Conservation (phyloP, 2,329 filamentous ascomycete species). For the Xylaria sp. region DNA sequence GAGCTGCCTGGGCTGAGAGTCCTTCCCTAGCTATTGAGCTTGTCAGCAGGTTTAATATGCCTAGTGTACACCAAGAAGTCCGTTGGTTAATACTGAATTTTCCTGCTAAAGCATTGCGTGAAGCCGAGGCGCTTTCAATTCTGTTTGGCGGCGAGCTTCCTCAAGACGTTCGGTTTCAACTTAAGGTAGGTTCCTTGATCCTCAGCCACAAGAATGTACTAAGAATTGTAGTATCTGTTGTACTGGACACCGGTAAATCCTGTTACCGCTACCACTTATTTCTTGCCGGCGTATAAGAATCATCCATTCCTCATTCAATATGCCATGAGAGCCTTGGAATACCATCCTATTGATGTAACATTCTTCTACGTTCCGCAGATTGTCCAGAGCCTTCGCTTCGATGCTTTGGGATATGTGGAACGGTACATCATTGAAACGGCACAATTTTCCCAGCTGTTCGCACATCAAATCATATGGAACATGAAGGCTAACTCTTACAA, state of each 20-base stretch:
- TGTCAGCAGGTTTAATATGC: conserved; percentile 79
- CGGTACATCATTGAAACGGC: conserved; percentile 97
- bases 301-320: conserved; percentile 96
- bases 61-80: conserved; percentile 78
- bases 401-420: conserved; percentile 92
- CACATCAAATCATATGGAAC: conserved; percentile 99
- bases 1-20: conserved; percentile 87
- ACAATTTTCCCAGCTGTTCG: conserved; percentile 97
- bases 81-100: conserved; percentile 83
- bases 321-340: conserved; percentile 93
- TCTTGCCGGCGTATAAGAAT: conserved; percentile 89
- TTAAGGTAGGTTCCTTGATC: conserved; percentile 70
- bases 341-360: conserved; percentile 93
- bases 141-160: conserved; percentile 82
- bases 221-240: conserved; percentile 75
- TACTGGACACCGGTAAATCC: conserved; percentile 96
- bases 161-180: conserved; percentile 81
- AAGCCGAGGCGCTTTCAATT: conserved; percentile 85
- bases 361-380: conserved; percentile 99
- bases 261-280: conserved; percentile 91
- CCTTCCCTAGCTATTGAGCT: conserved; percentile 90
- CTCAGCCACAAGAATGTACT: conserved; percentile 37
- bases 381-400: conserved; percentile 93
- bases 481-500: conserved; percentile 99
- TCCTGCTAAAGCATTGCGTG: conserved; percentile 82